Evolutionary conservation across 2,329 filamentous ascomycete genomes (phyloP).

Genomic region (Neofusicoccum sp.): DNA sequence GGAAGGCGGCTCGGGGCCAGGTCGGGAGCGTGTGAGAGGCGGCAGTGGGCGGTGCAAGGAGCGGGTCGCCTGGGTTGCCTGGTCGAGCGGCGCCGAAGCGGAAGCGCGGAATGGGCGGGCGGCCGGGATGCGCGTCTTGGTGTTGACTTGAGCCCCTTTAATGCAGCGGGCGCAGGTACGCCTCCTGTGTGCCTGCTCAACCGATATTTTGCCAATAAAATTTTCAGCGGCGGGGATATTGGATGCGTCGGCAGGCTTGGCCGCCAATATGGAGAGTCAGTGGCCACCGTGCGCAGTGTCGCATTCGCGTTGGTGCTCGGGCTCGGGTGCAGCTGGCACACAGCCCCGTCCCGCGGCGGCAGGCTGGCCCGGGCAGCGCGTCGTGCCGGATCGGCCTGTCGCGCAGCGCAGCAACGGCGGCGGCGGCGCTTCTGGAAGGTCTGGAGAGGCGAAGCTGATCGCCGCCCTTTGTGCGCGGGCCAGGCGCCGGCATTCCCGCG

Average conservation of each 20-base stretch:
- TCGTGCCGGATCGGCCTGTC: background rate
- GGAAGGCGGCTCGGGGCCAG: slow-evolving; percentile 8
- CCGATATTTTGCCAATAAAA: slow-evolving; percentile 5
- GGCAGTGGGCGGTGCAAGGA: background rate
- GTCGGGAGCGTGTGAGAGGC: background rate
- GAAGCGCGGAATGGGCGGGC: background rate
- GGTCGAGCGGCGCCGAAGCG: slow-evolving; percentile 2
- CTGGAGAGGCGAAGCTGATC: too few relatives aligned
- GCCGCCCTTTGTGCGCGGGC: too few relatives aligned
- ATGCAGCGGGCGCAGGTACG: background rate
- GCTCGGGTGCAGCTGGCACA: background rate
- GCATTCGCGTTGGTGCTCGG: slow-evolving; percentile 16
- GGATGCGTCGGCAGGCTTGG: slow-evolving; percentile 1
- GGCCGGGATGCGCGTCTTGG: background rate
- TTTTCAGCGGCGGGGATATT: background rate
- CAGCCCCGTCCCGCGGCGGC: background rate
- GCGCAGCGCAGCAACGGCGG: too few relatives aligned
- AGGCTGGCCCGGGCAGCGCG: background rate
- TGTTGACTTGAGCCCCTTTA: slow-evolving; percentile 11
- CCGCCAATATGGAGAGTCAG: slow-evolving; percentile 12
- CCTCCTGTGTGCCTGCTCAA: background rate
- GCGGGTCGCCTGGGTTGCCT: slow-evolving; percentile 6
- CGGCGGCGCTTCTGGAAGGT: too few relatives aligned
- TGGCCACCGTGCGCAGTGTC: background rate
- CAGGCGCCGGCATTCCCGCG: too few relatives aligned